Conservation (phyloP, 805 yeast genomes). For the Metschnikowia rubicola region DNA sequence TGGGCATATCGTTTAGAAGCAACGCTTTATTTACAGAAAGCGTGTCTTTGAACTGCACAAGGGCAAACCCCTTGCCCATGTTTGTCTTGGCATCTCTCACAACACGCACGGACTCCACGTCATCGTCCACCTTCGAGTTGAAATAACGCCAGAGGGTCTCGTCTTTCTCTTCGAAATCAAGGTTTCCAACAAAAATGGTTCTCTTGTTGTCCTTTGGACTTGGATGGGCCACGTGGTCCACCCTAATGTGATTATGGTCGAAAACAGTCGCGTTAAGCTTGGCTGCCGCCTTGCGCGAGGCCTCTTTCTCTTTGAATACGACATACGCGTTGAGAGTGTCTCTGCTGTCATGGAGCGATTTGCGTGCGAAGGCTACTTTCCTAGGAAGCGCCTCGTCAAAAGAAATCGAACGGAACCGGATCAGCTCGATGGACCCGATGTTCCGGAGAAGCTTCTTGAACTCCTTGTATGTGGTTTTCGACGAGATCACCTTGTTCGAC, state of each 20-base stretch:
- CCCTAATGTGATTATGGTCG: conserved; percentile 73
- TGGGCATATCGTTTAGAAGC: conserved; percentile 66
- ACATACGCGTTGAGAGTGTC: conserved; percentile 86
- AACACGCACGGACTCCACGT: conserved; percentile 83
- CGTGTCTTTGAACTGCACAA: conserved; percentile 79
- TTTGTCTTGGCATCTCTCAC: conserved; percentile 91
- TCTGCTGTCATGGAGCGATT: conserved; percentile 70
- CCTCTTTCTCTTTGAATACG: conserved; percentile 60
- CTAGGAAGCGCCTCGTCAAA: conserved; percentile 85
- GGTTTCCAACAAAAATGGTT: conserved; percentile 87
- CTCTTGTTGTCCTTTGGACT: conserved; percentile 78
- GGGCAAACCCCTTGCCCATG: conserved; percentile 95
- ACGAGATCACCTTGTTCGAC: conserved; percentile 58
- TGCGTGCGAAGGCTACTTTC: conserved; percentile 83
- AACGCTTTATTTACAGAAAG: conserved; percentile 78
- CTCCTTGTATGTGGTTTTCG: conserved; percentile 55
- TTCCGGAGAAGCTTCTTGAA: conserved; percentile 62
- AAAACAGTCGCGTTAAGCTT: conserved; percentile 65
- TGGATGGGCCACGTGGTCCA: conserved; percentile 93
- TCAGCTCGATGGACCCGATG: conserved; percentile 59
- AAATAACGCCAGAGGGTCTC: conserved; percentile 86
- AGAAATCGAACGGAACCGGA: conserved; percentile 89
- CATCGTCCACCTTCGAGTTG: conserved; percentile 40
- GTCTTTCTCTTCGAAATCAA: conserved; percentile 89
- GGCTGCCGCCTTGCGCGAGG: conserved; percentile 45